Evolutionary conservation across 495 filamentous ascomycete species (phyloP), one percentile per base, ranked within the genome.

Genomic region (Cercophora scortea): DNA sequence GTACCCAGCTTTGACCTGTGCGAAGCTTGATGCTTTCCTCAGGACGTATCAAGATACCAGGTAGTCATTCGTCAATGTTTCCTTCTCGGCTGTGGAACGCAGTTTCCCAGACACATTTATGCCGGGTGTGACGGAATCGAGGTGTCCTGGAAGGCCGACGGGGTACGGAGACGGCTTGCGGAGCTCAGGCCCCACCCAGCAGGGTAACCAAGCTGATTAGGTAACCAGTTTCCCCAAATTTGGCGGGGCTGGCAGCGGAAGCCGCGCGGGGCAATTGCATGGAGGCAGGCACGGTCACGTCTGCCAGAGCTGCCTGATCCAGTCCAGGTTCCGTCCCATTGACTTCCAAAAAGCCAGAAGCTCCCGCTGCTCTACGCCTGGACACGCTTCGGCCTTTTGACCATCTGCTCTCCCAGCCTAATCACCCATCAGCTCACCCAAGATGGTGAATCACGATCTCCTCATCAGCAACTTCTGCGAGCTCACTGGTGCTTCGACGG

Each of bases 401-500:
- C 25, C 25, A 25, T 25, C 25, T 25, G 5, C 5, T 25, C 5
- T 25, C 2, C 25, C 25, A 25, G 25, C 25, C 25, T 2, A 25
- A 25, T 25, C 5, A 25, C 5, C 25, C 2, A 5, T 25, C 25
- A 25, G 25, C 2, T 5, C 19, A 10, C 36, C 35, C 18, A 56
- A 38, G 4, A 79, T 82, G 69, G 71, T 72, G 34, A 77, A 84
- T 58, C 83, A 83, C 52, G 85, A 91, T 66, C 76, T 78, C 58
- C 69, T 87, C 52, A 82, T 93, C 54, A 77, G 79, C 57, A 74
- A 86, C 65, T 90, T 96, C 69, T 82, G 81, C 65, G 72, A 72
- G 47, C 73, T 95, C 61, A 92, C 90, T 3, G 81, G 84, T 18
- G 75, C 79, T 16, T 67, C 76, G 9, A 66, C 85, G 5, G 70